phyloP scores from a whole-genome alignment of 2,329 filamentous ascomycete species.

The Colletotrichum godetiae region DNA sequence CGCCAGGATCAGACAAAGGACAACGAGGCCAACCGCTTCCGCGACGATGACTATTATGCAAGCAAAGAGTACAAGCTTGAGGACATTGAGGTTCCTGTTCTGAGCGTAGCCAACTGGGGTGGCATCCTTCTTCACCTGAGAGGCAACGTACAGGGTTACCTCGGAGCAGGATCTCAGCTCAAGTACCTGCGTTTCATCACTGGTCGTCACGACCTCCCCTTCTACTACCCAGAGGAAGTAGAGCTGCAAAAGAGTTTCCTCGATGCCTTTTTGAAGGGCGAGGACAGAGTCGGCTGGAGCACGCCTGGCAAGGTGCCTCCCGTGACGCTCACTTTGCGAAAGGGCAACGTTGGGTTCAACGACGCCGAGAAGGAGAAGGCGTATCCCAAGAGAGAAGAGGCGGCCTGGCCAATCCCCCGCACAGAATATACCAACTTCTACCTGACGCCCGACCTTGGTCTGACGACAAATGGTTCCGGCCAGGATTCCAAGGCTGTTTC shows the following conservation, averaged over 20 bases:
- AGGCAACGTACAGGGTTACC: slow-evolving; percentile 75
- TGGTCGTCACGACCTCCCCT: slow-evolving; percentile 77
- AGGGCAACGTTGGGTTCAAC: slow-evolving; percentile 76
- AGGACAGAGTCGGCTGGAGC: slow-evolving; percentile 72
- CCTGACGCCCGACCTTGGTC: slow-evolving; percentile 59
- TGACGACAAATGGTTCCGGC: slow-evolving; percentile 48
- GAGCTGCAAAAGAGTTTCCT: slow-evolving; percentile 75
- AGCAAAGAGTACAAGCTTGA: slow-evolving; percentile 73
- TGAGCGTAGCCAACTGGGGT: slow-evolving; percentile 78
- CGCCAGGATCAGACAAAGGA: slow-evolving; percentile 59
- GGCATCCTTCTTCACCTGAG: slow-evolving; percentile 76
- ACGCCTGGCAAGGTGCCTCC: slow-evolving; percentile 67
- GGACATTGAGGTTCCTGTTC: slow-evolving; percentile 75
- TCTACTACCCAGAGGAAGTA: slow-evolving; percentile 77
- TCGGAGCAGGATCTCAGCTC: slow-evolving; percentile 70
- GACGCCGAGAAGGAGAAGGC: slow-evolving; percentile 68
- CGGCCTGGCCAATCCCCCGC: slow-evolving; percentile 74
- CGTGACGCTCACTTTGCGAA: slow-evolving; percentile 71
- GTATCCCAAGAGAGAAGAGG: slow-evolving; percentile 67
- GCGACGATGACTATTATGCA: slow-evolving; percentile 73
- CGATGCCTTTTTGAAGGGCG: slow-evolving; percentile 76
- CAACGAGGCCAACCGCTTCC: slow-evolving; percentile 63
- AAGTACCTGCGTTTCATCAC: slow-evolving; percentile 79
- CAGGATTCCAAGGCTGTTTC: slow-evolving; percentile 49
- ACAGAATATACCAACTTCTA: slow-evolving; percentile 73